Percentiles rank a stretch among this genome's conserved stretches.
Evolutionary conservation across 257 asterid species (phyloP).

Genomic region (Linaria vulgaris): DNA sequence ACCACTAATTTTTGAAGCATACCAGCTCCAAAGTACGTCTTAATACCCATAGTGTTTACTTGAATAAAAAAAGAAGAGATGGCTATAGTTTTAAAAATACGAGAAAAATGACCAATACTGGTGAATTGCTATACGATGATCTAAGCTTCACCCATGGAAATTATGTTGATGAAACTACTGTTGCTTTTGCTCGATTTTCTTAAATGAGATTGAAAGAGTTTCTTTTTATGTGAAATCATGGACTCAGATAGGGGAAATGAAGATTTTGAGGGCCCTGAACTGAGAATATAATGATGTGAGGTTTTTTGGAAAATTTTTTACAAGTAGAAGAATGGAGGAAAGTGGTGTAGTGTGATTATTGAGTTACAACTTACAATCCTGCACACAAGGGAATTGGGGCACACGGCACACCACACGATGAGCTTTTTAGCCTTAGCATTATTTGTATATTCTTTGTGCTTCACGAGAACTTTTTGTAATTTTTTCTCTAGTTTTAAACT

Average conservation of each 20-base stretch:
- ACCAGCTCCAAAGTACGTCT: not conserved
- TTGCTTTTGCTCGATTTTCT: no score
- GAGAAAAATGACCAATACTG: no score
- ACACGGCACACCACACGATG: slow-evolving; percentile 27
- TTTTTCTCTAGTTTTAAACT: slow-evolving; percentile 2
- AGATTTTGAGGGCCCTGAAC: slow-evolving; percentile 33
- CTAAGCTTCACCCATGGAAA: no score
- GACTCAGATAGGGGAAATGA: slow-evolving; percentile 19
- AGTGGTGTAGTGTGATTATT: not conserved
- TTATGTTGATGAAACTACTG: no score
- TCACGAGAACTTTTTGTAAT: slow-evolving; percentile 32
- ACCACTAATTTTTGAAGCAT: slow-evolving; percentile 12
- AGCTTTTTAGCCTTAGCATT: slow-evolving; percentile 27
- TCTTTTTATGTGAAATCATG: slow-evolving; percentile 12
- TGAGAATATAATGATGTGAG: not conserved
- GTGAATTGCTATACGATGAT: no score
- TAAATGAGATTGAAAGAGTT: slow-evolving; percentile 15
- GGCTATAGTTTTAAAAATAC: no score
- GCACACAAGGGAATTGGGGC: slow-evolving; percentile 31
- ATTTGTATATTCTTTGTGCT: slow-evolving; percentile 25
- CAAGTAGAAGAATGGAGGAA: not conserved
- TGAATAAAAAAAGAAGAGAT: not conserved
- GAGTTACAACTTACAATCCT: slow-evolving; percentile 28
- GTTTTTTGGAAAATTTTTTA: slow-evolving; percentile 6
- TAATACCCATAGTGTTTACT: slow-evolving; percentile 19